A percentile compares a stretch with the other conserved stretches of the same genome.
These are phyloP conservation scores for Ceriops tagal DNA, from an alignment of 345 rosid genomes.

Conservation along the genomic window DNA sequence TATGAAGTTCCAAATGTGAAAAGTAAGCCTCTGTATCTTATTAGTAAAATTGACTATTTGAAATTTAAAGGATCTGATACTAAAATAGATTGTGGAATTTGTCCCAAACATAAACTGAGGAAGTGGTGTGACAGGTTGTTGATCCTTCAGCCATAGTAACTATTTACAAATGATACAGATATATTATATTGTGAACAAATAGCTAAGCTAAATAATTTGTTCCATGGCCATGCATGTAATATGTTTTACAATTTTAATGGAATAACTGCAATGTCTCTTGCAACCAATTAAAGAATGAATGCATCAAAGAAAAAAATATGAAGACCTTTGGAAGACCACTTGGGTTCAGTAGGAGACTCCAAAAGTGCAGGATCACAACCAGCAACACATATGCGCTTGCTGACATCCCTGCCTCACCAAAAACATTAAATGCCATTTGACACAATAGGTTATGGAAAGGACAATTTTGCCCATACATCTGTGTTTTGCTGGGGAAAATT, in stretches of 20 bases:
- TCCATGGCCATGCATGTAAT: not conserved
- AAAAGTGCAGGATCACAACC: constrained; percentile 63
- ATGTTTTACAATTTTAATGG: not conserved
- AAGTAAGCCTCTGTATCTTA: no score
- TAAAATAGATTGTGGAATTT: not conserved
- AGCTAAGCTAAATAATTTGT: not conserved
- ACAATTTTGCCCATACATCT: not conserved
- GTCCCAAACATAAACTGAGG: not conserved
- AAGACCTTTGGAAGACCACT: constrained; percentile 86
- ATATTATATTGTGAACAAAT: not conserved
- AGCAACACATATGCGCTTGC: constrained; percentile 69
- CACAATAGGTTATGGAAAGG: not conserved
- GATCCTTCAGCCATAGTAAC: not conserved
- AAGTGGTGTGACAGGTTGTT: not conserved
- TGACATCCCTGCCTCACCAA: constrained; percentile 48
- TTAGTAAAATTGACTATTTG: no score
- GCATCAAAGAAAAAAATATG: not conserved
- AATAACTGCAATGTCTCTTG: no score
- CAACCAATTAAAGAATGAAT: no score
- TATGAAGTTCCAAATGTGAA: no score
- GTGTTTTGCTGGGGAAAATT: no score
- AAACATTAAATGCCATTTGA: not conserved
- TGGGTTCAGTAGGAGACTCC: constrained; percentile 92
- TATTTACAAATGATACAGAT: not conserved
- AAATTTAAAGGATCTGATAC: not conserved